Evolutionary conservation across 2,329 filamentous ascomycete genomes (phyloP).

Genomic region (Colletotrichum musicola): DNA sequence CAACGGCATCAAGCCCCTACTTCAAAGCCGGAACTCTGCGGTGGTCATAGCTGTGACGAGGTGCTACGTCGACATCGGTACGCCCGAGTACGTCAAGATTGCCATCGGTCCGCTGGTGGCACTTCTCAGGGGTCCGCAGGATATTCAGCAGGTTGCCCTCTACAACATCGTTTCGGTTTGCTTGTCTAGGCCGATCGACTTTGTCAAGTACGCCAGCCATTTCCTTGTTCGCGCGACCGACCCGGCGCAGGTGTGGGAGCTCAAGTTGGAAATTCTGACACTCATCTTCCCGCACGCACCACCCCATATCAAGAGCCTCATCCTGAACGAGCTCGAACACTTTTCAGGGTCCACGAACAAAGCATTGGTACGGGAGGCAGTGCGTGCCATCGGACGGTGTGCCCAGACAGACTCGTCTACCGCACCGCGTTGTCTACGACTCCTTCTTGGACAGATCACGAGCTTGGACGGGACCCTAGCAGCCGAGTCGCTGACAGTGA

Average conservation of each 20-base stretch:
- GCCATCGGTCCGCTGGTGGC: conserved; percentile 89
- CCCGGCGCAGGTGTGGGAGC: conserved; percentile 83
- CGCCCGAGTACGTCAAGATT: conserved; percentile 77
- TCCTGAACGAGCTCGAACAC: conserved; percentile 93
- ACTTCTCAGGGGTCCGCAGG: conserved; percentile 84
- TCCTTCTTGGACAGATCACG: conserved; percentile 89
- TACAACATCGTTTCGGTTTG: conserved; percentile 97
- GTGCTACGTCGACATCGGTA: conserved; percentile 88
- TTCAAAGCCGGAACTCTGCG: conserved; percentile 93
- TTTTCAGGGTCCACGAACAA: conserved; percentile 81
- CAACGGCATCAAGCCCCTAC: conserved; percentile 82
- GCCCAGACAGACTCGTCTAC: conserved; percentile 81
- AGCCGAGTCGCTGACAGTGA: conserved; percentile 93
- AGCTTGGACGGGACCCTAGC: conserved; percentile 89
- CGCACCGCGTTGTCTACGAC: conserved; percentile 81
- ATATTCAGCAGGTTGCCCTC: conserved; percentile 90
- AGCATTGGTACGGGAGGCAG: conserved; percentile 86
- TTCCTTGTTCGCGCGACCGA: conserved; percentile 89
- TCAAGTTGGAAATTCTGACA: conserved; percentile 92
- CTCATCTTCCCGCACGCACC: conserved; percentile 89
- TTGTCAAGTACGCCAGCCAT: conserved; percentile 88
- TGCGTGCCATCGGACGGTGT: conserved; percentile 92
- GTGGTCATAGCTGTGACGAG: conserved; percentile 90
- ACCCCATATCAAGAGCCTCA: conserved; percentile 82
- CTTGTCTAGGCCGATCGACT: conserved; percentile 79